These are phyloP conservation scores for Tolypocladium amazonense DNA, from an alignment of 2,329 filamentous ascomycete species.

Conservation along the genomic window DNA sequence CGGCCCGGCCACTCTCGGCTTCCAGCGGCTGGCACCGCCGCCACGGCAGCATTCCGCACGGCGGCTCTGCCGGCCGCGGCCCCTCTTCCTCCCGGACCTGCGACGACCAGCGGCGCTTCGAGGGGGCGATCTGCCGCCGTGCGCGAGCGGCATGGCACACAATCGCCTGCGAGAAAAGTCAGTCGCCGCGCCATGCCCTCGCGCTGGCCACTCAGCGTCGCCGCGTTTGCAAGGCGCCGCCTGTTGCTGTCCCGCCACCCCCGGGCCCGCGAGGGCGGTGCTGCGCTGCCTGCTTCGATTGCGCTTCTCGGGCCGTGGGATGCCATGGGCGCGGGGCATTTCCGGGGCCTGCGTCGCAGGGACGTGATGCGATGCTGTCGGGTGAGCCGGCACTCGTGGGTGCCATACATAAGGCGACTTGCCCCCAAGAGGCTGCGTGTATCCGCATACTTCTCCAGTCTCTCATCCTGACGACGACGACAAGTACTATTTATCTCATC, in stretches of 20 bases:
- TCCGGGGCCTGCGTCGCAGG: conserved; percentile 4
- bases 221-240: background rate
- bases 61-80: background rate
- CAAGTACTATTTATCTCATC: background rate
- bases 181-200: background rate
- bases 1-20: conserved; percentile 28
- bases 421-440: background rate
- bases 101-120: background rate
- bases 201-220: background rate
- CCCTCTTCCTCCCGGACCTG: background rate
- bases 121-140: background rate
- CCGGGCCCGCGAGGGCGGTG: background rate
- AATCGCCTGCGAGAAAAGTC: background rate
- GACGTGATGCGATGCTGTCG: background rate
- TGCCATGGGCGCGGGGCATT: conserved; percentile 10
- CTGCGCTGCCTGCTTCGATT: background rate
- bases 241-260: background rate
- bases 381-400: background rate
- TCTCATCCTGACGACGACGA: background rate
- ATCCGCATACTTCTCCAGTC: background rate
- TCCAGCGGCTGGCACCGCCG: conserved; percentile 24
- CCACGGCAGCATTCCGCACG: conserved; percentile 12
- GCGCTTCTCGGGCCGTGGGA: conserved; percentile 9
- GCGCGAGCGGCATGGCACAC: background rate
- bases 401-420: background rate